phyloP scores from a whole-genome alignment of 179 eudicot species.

The Sideroxylon spinosum region DNA sequence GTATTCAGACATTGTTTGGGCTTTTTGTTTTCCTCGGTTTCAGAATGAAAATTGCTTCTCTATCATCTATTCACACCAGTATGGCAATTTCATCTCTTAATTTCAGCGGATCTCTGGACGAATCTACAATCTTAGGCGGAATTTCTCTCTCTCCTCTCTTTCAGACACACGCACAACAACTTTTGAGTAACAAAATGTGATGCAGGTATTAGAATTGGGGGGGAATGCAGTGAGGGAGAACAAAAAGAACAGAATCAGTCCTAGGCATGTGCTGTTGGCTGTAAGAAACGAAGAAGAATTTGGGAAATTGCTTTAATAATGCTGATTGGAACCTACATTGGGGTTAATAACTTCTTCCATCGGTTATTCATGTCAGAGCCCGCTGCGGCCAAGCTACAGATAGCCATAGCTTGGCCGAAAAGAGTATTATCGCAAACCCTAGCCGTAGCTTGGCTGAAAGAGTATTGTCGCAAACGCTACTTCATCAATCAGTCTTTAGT shows the following conservation, averaged over 20 bases:
- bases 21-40: neutral
- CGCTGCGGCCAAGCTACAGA: constrained; percentile 97
- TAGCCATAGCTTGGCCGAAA: constrained; percentile 98
- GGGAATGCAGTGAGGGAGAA: constrained; percentile 29
- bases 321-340: too few species aligned
- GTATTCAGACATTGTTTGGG: too few species aligned
- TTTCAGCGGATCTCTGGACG: too few species aligned
- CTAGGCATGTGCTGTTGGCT: constrained; percentile 26
- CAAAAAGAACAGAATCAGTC: constrained; percentile 25
- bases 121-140: too few species aligned
- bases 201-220: constrained; percentile 20
- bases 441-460: constrained; percentile 96
- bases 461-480: constrained; percentile 35
- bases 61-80: too few species aligned
- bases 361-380: constrained; percentile 94
- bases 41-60: too few species aligned
- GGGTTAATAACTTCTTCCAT: too few species aligned
- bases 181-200: too few species aligned
- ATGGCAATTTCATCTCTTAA: too few species aligned
- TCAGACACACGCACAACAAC: too few species aligned
- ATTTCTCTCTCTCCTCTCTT: too few species aligned
- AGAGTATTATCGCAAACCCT: constrained; percentile 45
- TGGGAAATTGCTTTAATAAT: constrained; percentile 22
- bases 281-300: constrained; percentile 29
- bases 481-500: neutral